Base-by-base conservation (phyloP, 768 basidiomycete genomes). In the Asterophora lycoperdoides region DNA sequence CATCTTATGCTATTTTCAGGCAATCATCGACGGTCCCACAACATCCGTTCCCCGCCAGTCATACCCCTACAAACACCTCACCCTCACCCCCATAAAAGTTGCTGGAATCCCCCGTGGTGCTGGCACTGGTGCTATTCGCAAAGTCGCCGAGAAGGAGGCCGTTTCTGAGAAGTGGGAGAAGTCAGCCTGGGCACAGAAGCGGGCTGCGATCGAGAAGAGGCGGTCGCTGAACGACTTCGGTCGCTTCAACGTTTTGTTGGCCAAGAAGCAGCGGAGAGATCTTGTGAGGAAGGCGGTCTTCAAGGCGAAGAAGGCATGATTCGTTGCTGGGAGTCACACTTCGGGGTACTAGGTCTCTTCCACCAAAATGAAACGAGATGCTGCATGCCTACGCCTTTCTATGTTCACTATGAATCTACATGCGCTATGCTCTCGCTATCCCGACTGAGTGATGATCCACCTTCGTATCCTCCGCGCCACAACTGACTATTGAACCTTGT, bases 11-110 rank as follows among this genome's bases (percentile, higher is more conserved):
- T 15, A 8, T 40, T 15, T 44, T 0, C 61, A 98, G 95, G 95
- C 94, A 29, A 82, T 99, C 65, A 83, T 98, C 63, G 95, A 98
- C 71, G 94, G 94, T 39, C 94, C 96, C 46, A 79, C 80, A 30
- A 92, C 93, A 51, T 82, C 78, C 54, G 94, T 99, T 46, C 86
- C 95, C 58, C 91, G 96, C 61, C 95, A 96, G 71, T 64, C 87
- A 20, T 89, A 84, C 77, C 81, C 90, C 57, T 97, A 88, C 84
- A 88, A 88, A 67, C 86, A 96, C 73, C 78, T 97, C 61, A 80
- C 84, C 65, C 88, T 99, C 64, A 97, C 93, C 18, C 86, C 89
- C 49, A 75, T 93, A 69, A 74, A 80, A 59, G 75, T 97, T 58
- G 79, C 82, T 54, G 81, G 81, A 52, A 84, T 99, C 41, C 92